Conservation (phyloP, 805 yeast genomes). For the Hanseniaspora nectarophila region DNA sequence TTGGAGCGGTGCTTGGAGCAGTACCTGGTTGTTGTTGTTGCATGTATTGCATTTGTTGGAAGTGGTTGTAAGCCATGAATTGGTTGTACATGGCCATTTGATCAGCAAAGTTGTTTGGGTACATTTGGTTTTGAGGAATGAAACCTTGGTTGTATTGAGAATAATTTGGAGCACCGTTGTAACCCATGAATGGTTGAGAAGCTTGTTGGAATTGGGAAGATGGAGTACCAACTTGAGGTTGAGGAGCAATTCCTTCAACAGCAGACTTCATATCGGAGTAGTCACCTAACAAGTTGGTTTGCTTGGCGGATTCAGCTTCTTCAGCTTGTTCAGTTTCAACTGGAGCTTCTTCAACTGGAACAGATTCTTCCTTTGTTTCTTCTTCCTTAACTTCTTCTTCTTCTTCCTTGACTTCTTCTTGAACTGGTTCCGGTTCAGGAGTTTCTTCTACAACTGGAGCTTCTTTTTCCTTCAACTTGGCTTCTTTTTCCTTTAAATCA, state of each 20-base stretch:
- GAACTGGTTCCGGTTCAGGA: slow-evolving; percentile 5
- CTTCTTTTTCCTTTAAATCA: slow-evolving; percentile 15
- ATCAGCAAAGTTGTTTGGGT: slow-evolving; percentile 6
- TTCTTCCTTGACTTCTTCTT: slow-evolving; percentile 7
- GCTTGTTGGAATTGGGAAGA: slow-evolving; percentile 17
- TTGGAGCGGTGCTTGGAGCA: slow-evolving; percentile 24
- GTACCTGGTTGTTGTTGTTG: slow-evolving; percentile 17
- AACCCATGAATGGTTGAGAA: slow-evolving; percentile 17
- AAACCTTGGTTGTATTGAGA: slow-evolving; percentile 10
- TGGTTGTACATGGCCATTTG: slow-evolving; percentile 14
- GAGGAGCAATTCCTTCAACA: slow-evolving; percentile 14
- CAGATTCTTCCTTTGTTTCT: slow-evolving; percentile 1
- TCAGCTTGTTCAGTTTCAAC: slow-evolving; percentile 14
- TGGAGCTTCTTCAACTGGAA: slow-evolving; percentile 11
- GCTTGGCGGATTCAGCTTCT: slow-evolving; percentile 5
- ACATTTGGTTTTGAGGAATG: slow-evolving; percentile 14
- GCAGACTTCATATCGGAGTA: slow-evolving; percentile 9
- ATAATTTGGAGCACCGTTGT: slow-evolving; percentile 14
- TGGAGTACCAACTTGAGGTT: slow-evolving; percentile 16
- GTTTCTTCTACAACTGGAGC: slow-evolving; percentile 15
- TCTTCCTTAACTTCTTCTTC: slow-evolving; percentile 10
- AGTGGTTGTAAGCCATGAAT: slow-evolving; percentile 19
- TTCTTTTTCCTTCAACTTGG: slow-evolving; percentile 13
- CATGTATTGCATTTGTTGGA: slow-evolving; percentile 20
- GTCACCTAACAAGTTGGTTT: slow-evolving; percentile 1